These are phyloP conservation scores for Leccinum longicurvipes DNA, from an alignment of 768 basidiomycete species.

Conservation along the genomic window DNA sequence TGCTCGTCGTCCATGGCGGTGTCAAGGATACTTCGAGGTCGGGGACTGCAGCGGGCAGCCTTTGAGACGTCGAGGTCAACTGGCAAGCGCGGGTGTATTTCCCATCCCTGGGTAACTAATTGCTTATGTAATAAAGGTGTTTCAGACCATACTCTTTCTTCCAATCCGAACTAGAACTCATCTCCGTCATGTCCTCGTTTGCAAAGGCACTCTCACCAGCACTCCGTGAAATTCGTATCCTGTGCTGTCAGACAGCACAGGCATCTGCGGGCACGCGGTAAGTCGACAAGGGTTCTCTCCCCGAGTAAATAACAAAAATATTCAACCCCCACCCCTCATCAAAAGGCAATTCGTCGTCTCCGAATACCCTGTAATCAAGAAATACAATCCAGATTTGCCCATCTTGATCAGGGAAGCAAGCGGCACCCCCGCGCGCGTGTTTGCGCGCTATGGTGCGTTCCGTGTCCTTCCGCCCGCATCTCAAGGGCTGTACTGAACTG, in stretches of 20 bases:
- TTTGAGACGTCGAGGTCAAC: constrained; percentile 17
- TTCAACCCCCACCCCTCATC: constrained; percentile 1
- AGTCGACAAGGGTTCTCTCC: constrained; percentile 19
- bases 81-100: constrained; percentile 10
- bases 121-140: constrained; percentile 27
- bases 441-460: constrained; percentile 80
- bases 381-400: constrained; percentile 84
- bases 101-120: constrained; percentile 8
- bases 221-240: constrained; percentile 74
- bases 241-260: constrained; percentile 73
- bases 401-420: constrained; percentile 77
- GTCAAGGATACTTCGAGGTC: constrained; percentile 3
- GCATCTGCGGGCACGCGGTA: constrained; percentile 81
- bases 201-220: constrained; percentile 74
- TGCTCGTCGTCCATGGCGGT: constrained; percentile 53
- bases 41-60: constrained; percentile 15
- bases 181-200: constrained; percentile 54
- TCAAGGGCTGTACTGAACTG: constrained; percentile 16
- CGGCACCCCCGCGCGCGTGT: constrained; percentile 76
- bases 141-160: neutral
- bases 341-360: constrained; percentile 80
- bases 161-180: constrained; percentile 9
- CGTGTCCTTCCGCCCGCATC: constrained; percentile 8
- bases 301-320: neutral
- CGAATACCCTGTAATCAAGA: constrained; percentile 71